Evolutionary conservation across 495 filamentous ascomycete genomes (phyloP), one percentile per base, ranked within the genome.

Genomic region (Pyronema domesticum): DNA sequence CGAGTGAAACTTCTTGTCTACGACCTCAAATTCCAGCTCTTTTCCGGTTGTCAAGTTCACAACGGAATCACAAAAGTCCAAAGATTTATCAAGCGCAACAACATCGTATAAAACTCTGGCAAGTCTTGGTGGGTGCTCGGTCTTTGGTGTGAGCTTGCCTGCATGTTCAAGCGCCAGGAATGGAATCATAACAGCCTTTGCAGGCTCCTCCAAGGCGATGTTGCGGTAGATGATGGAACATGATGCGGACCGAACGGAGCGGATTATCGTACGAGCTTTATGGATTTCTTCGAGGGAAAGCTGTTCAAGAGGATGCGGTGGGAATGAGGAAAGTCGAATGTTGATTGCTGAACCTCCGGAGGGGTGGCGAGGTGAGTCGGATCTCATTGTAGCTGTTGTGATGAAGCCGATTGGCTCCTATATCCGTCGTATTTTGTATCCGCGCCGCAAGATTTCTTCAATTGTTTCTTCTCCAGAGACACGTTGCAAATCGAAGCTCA

Each of bases 31-130:
- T 36, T 69, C 67, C 7, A 77, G 63, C 11, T 76, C 69, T 56
- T 70, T 66, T 1, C 68, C 69, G 18, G 64, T 60, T 3, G 65
- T 71, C 30, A 85, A 57, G 60, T 85, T 79, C 9, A 86, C 74
- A 40, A 82, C 63, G 0, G 79, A 76, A 61, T 85, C 79, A 48
- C 73, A 70, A 53, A 80, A 81, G 37, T 75, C 71, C 15, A 73
- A 70, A n/a, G 76, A 69, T 11, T 72, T 73, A 54, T 81, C 77
- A 33, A 66, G 55, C 6, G 72, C 72, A 56, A 84, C 74, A 45
- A 78, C 73, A 68, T 86, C 82, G 66, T 83, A 84, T 51, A 81
- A 70, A 17, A 80, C 73, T 46, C 74, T 70, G n/a, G 81, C 80
- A 39, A 78, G 65, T 46, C 81, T 74, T 5, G 74, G 69, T 6